Percentiles rank a stretch among this genome's conserved stretches.
Evolutionary conservation across 2,329 filamentous ascomycete genomes (phyloP).

Genomic region (Pseudogymnoascus sp.): DNA sequence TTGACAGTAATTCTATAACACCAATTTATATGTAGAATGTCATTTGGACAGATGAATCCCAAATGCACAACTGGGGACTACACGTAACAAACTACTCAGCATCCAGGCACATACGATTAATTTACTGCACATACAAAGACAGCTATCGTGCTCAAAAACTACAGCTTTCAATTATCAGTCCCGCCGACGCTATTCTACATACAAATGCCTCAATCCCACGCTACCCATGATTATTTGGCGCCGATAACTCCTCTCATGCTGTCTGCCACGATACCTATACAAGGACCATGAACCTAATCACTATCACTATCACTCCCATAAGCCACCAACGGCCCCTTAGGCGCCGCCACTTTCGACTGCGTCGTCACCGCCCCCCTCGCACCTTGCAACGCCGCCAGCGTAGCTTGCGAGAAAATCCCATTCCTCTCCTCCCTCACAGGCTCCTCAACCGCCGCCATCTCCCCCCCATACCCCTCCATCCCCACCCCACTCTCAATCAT

Average conservation of each 20-base stretch:
- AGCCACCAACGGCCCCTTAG: slow-evolving; percentile 67
- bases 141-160: neutral
- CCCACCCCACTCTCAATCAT: slow-evolving; percentile 50
- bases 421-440: slow-evolving; percentile 31
- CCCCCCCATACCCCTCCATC: slow-evolving; percentile 33
- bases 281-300: neutral
- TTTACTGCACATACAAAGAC: neutral
- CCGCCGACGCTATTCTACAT: neutral
- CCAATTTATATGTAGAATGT: neutral
- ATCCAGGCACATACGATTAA: neutral
- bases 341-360: slow-evolving; percentile 42
- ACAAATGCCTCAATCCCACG: slow-evolving; percentile 1
- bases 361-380: slow-evolving; percentile 43
- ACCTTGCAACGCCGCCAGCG: slow-evolving; percentile 66
- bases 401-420: slow-evolving; percentile 75
- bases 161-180: neutral
- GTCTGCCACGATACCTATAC: neutral
- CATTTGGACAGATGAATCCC: neutral
- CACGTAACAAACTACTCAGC: neutral
- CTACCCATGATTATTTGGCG: neutral
- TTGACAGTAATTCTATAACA: neutral
- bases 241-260: neutral
- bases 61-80: neutral
- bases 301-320: slow-evolving; percentile 83
- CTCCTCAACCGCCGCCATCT: slow-evolving; percentile 33